Percentiles rank a stretch among this genome's conserved stretches.
Conservation (phyloP, 2,329 filamentous ascomycete species). For the Aspergillus luchuensis region DNA sequence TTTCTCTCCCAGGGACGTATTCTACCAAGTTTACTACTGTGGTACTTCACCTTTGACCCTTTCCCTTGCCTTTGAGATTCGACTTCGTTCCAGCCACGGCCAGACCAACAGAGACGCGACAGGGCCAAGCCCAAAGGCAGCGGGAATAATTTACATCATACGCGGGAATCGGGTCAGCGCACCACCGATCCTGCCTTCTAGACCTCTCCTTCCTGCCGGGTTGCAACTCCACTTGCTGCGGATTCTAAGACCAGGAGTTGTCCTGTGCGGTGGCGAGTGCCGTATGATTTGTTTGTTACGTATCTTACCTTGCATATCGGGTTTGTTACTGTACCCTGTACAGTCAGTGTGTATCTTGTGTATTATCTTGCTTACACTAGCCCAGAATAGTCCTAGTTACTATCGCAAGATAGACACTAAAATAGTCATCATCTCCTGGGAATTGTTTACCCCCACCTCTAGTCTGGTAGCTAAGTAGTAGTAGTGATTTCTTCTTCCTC, state of each 20-base stretch:
- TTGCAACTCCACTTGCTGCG: conserved; percentile 17
- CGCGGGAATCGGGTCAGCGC: conserved; percentile 10
- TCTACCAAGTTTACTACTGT: too few species aligned
- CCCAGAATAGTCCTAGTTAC: neutral
- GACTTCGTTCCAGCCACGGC: conserved; percentile 8
- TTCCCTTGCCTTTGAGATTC: neutral
- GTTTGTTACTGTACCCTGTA: too few species aligned
- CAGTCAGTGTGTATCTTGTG: too few species aligned
- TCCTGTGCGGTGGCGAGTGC: conserved; percentile 24
- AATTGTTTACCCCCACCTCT: too few species aligned
- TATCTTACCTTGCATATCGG: neutral
- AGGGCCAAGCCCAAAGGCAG: neutral
- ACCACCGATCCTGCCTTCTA: conserved; percentile 13
- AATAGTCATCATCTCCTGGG: too few species aligned
- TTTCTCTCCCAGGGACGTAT: neutral
- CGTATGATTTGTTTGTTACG: conserved; percentile 1
- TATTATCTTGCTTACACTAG: neutral
- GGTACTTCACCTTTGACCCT: too few species aligned
- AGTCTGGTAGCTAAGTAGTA: neutral
- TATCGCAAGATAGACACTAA: neutral
- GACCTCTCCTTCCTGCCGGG: conserved; percentile 13
- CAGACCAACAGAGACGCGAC: conserved; percentile 4
- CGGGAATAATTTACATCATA: conserved; percentile 14
- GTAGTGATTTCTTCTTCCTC: too few species aligned
- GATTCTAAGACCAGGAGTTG: conserved; percentile 15